Conservation (phyloP, 2,329 filamentous ascomycete species). For the Madurella mycetomatis region DNA sequence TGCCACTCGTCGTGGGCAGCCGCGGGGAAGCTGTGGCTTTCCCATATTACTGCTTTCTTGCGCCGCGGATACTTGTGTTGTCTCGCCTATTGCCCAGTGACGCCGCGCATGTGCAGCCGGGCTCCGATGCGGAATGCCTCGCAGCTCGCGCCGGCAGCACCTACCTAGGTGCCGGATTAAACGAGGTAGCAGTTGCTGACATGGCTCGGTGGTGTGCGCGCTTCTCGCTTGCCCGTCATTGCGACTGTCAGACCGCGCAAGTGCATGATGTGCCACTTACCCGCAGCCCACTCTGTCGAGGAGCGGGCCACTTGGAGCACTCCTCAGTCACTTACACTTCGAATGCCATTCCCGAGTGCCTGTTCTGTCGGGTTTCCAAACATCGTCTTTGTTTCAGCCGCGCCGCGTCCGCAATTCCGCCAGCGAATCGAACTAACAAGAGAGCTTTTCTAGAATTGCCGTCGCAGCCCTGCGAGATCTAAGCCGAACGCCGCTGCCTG, state of each 20-base stretch:
- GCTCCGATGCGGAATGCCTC: not conserved
- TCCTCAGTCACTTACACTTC: not conserved
- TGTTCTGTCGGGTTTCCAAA: constrained; percentile 13
- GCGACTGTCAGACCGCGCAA: constrained; percentile 5
- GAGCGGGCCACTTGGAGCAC: not conserved
- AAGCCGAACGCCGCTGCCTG: not conserved
- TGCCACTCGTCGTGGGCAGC: not conserved
- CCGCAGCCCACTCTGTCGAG: constrained; percentile 5
- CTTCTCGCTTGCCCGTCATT: constrained; percentile 1
- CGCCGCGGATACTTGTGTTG: not conserved
- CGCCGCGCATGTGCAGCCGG: no score
- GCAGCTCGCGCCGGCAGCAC: not conserved
- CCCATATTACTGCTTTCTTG: not conserved
- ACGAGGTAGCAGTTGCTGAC: constrained; percentile 1
- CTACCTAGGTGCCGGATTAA: not conserved
- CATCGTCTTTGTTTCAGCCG: constrained; percentile 19
- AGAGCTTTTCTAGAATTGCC: constrained; percentile 4
- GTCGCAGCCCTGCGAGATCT: constrained; percentile 11
- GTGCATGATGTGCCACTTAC: constrained; percentile 12
- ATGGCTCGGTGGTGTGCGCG: not conserved
- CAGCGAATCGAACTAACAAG: constrained; percentile 18
- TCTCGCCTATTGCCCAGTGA: not conserved
- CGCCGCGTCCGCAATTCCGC: constrained; percentile 12
- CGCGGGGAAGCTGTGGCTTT: not conserved
- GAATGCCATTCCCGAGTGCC: constrained; percentile 3